Percentiles rank a stretch among this genome's conserved stretches.
Evolutionary conservation across 768 basidiomycete species (phyloP).

Genomic region (Grammothele lineata): DNA sequence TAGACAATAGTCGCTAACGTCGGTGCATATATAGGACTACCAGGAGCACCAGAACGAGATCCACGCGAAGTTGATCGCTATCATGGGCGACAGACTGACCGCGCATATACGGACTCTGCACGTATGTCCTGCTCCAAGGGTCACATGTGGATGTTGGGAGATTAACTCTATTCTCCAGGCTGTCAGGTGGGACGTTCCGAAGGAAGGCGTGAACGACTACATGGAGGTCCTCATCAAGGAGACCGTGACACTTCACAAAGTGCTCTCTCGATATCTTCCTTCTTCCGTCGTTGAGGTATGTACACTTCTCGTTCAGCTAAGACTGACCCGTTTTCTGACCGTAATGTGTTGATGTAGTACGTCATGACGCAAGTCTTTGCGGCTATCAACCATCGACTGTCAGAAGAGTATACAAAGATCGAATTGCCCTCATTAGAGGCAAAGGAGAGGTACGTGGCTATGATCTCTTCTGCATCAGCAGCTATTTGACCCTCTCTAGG

Average conservation of each 20-base stretch:
- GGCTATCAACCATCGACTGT: slow-evolving; percentile 85
- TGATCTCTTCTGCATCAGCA: slow-evolving; percentile 1
- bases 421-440: slow-evolving; percentile 81
- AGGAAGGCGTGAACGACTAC: slow-evolving; percentile 73
- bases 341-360: slow-evolving; percentile 42
- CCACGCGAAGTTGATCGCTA: slow-evolving; percentile 93
- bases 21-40: slow-evolving; percentile 76
- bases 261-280: slow-evolving; percentile 86
- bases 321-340: not conserved
- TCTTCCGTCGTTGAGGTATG: slow-evolving; percentile 78
- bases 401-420: slow-evolving; percentile 80
- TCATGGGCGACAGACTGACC: slow-evolving; percentile 92
- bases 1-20: not conserved
- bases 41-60: slow-evolving; percentile 99
- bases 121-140: slow-evolving; percentile 35
- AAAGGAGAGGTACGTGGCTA: slow-evolving; percentile 69
- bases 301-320: too few species aligned
- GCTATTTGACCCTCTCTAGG: slow-evolving; percentile 43
- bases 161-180: slow-evolving; percentile 36
- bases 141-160: not conserved
- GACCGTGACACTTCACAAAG: slow-evolving; percentile 92
- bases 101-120: slow-evolving; percentile 83
- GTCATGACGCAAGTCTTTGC: slow-evolving; percentile 96
- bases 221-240: slow-evolving; percentile 94
- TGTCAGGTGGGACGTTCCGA: slow-evolving; percentile 73